Evolutionary conservation across 2,329 filamentous ascomycete genomes (phyloP).

Genomic region (Didymella segeticola): DNA sequence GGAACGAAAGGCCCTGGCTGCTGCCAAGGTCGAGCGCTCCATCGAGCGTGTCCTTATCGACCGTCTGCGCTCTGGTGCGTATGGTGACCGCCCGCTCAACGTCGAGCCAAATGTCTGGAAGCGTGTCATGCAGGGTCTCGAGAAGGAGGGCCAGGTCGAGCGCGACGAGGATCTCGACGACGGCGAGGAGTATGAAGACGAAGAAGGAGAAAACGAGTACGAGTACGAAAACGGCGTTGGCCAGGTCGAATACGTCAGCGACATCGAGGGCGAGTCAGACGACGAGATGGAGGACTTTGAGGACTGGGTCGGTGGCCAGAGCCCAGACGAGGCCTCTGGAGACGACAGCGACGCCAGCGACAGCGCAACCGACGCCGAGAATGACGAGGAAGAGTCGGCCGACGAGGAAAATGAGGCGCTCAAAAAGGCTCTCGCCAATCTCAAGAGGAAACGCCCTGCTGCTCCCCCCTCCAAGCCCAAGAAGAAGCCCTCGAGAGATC

Average conservation of each 20-base stretch:
- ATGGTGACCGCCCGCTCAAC: constrained; percentile 93
- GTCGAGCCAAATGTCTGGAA: constrained; percentile 96
- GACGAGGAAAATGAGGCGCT: constrained; percentile 62
- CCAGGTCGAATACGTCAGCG: constrained; percentile 90
- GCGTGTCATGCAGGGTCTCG: constrained; percentile 90
- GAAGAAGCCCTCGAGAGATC: constrained; percentile 59
- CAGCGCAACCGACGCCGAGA: constrained; percentile 58
- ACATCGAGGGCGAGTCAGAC: constrained; percentile 76
- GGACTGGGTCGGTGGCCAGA: constrained; percentile 86
- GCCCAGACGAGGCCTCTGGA: constrained; percentile 60
- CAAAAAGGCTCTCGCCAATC: constrained; percentile 61
- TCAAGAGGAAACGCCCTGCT: constrained; percentile 64
- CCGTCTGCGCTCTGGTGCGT: constrained; percentile 86
- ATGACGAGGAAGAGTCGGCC: constrained; percentile 63
- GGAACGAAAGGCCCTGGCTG: constrained; percentile 59
- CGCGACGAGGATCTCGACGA: constrained; percentile 89
- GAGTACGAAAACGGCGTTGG: constrained; percentile 71
- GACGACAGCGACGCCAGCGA: constrained; percentile 67
- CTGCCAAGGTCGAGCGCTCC: constrained; percentile 90
- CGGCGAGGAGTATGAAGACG: constrained; percentile 80
- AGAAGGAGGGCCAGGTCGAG: constrained; percentile 82
- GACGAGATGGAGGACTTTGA: constrained; percentile 77
- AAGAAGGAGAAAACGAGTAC: constrained; percentile 69
- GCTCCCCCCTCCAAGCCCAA: constrained; percentile 61
- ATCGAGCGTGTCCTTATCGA: constrained; percentile 96